phyloP scores from a whole-genome alignment of 169 alveolate species.

The Perkinsus chesapeaki region DNA sequence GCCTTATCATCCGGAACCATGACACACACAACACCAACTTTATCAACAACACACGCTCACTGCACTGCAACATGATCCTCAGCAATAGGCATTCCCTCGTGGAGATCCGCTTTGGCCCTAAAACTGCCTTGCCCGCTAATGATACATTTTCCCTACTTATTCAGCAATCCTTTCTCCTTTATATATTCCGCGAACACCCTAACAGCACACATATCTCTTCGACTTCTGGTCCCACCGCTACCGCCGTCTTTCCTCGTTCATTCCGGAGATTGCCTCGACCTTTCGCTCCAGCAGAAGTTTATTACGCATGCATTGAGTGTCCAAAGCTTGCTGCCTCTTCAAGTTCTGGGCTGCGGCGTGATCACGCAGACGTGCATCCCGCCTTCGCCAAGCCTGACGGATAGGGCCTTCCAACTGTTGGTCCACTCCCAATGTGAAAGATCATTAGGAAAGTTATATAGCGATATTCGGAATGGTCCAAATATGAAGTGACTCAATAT shows the following conservation, averaged over 20 bases:
- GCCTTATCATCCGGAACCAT: no score
- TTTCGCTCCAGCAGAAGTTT: not conserved
- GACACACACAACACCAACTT: no score
- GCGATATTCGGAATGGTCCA: not conserved
- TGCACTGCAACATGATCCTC: not conserved
- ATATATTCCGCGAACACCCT: not conserved
- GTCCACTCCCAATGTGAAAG: no score
- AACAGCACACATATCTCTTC: not conserved
- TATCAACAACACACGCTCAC: no score
- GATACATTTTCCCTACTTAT: not conserved
- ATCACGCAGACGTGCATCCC: not conserved
- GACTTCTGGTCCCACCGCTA: no score
- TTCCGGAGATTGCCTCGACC: not conserved
- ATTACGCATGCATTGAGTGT: not conserved
- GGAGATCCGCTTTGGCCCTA: not conserved
- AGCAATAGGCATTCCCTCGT: not conserved
- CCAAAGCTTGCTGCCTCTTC: not conserved
- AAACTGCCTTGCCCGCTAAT: not conserved
- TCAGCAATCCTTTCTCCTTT: not conserved
- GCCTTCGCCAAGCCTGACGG: not conserved
- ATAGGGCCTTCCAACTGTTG: not conserved
- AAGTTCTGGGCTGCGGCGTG: not conserved
- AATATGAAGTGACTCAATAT: no score
- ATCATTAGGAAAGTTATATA: not conserved
- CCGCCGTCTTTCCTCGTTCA: not conserved